A percentile compares a stretch with the other conserved stretches of the same genome.
Conservation (phyloP, 371 early-diverging fungal species). For the Chytridiales sp. region DNA sequence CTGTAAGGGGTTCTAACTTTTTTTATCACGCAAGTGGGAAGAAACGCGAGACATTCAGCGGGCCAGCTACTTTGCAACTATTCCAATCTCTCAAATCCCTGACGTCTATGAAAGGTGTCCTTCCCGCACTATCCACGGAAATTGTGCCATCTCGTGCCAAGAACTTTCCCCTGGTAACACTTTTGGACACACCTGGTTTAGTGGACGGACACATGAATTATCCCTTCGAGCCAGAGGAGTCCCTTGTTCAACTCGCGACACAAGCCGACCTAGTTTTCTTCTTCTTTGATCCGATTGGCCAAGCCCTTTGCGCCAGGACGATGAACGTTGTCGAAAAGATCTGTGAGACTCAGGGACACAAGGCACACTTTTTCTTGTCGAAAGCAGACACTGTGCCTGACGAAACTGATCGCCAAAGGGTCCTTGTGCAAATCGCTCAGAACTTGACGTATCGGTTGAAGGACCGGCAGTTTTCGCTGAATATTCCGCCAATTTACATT, state of each 20-base stretch:
- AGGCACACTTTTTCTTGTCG: conserved; percentile 17
- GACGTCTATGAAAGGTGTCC: conserved; percentile 8
- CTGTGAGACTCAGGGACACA: conserved; percentile 11
- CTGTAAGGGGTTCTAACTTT: no score
- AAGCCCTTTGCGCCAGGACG: conserved; percentile 19
- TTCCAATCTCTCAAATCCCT: conserved; percentile 8
- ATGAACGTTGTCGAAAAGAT: conserved; percentile 23
- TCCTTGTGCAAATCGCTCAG: conserved; percentile 19
- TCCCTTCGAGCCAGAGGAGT: conserved; percentile 19
- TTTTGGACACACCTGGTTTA: conserved; percentile 20
- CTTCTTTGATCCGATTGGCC: conserved; percentile 26
- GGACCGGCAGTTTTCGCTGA: conserved; percentile 20
- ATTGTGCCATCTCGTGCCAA: conserved; percentile 12
- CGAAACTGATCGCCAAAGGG: conserved; percentile 14
- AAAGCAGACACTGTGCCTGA: conserved; percentile 26
- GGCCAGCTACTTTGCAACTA: conserved; percentile 14
- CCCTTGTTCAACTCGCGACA: background rate
- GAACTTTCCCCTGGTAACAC: conserved; percentile 20
- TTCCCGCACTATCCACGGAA: conserved; percentile 8
- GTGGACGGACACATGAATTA: conserved; percentile 24
- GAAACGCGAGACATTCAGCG: conserved; percentile 17
- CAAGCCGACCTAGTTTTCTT: conserved; percentile 21
- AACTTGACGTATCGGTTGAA: conserved; percentile 12
- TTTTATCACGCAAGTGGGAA: conserved; percentile 7
- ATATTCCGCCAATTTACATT: conserved; percentile 21